Conservation (phyloP, 148 eudicot species). For the Camellia granthamiana region DNA sequence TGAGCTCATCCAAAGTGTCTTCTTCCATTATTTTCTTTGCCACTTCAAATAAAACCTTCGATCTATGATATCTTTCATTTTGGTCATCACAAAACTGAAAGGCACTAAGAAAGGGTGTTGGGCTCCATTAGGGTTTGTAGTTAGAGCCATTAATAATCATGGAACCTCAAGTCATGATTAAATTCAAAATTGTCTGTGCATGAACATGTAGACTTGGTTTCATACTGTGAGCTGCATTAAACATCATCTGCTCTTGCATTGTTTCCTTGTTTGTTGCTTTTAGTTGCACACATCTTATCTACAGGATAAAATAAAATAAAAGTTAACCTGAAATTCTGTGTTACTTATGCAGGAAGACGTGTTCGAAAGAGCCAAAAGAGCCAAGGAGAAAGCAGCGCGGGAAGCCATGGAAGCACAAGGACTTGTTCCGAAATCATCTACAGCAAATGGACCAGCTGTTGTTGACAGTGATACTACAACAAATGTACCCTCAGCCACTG, state of each 20-base stretch:
- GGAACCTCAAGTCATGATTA: not conserved
- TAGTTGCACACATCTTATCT: too few species aligned
- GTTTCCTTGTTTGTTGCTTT: not conserved
- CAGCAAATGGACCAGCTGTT: slow-evolving; percentile 22
- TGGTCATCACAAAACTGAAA: too few species aligned
- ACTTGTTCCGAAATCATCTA: slow-evolving; percentile 31
- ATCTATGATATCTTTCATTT: too few species aligned
- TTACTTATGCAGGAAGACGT: slow-evolving; percentile 71
- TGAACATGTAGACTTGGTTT: not conserved
- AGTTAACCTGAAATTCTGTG: not conserved
- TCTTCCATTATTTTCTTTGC: too few species aligned
- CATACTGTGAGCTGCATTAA: not conserved
- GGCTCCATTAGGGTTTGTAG: too few species aligned
- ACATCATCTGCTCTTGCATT: not conserved
- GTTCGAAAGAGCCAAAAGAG: slow-evolving; percentile 73
- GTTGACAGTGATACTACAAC: slow-evolving; percentile 17
- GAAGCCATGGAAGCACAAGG: slow-evolving; percentile 68
- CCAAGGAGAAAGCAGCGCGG: slow-evolving; percentile 77
- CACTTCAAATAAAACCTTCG: too few species aligned
- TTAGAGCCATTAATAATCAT: too few species aligned
- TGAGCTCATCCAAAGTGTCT: too few species aligned
- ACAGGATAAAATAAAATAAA: not conserved
- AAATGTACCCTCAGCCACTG: slow-evolving; percentile 8
- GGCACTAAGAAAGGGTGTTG: too few species aligned
- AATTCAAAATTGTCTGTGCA: not conserved